Percentiles rank a stretch among this genome's conserved stretches.
phyloP scores from a whole-genome alignment of 345 rosid genomes.

The Citrus reticulata region DNA sequence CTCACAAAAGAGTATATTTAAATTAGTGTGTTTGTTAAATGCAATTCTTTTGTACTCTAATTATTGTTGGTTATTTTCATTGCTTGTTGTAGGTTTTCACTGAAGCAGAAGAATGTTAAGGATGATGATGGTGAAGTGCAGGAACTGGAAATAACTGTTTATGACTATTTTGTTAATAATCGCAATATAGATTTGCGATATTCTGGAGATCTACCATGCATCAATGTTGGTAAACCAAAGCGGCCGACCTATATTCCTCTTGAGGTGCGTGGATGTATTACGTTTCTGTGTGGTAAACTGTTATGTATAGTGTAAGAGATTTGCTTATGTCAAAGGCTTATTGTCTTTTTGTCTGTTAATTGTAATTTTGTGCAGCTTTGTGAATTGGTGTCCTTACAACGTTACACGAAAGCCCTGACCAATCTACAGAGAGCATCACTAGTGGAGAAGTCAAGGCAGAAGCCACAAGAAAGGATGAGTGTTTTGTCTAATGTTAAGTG shows the following conservation, averaged over 20 bases:
- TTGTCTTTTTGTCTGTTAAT: neutral
- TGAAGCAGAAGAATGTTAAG: constrained; percentile 36
- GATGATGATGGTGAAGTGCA: constrained; percentile 46
- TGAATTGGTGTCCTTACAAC: constrained; percentile 69
- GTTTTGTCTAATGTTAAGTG: constrained; percentile 54
- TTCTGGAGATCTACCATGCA: constrained; percentile 76
- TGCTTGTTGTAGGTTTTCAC: constrained; percentile 49
- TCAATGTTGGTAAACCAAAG: constrained; percentile 91
- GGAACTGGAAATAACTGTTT: constrained; percentile 51
- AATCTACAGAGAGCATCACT: constrained; percentile 69
- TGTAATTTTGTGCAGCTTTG: constrained; percentile 54
- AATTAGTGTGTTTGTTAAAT: neutral
- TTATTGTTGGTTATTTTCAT: neutral
- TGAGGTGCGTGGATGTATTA: constrained; percentile 44
- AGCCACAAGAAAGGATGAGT: constrained; percentile 87
- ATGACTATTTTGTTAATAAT: constrained; percentile 57
- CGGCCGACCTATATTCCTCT: constrained; percentile 77
- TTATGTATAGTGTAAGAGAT: neutral
- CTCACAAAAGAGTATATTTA: neutral
- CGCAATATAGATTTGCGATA: constrained; percentile 52
- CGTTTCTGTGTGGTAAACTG: neutral
- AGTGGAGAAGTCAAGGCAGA: constrained; percentile 92
- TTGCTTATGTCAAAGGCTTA: neutral
- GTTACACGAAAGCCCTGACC: constrained; percentile 80
- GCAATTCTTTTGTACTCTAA: neutral